A percentile compares a stretch with the other conserved stretches of the same genome.
Evolutionary conservation across 139 green algal species (phyloP).

Genomic region (Mesotaenium endlicherianum): DNA sequence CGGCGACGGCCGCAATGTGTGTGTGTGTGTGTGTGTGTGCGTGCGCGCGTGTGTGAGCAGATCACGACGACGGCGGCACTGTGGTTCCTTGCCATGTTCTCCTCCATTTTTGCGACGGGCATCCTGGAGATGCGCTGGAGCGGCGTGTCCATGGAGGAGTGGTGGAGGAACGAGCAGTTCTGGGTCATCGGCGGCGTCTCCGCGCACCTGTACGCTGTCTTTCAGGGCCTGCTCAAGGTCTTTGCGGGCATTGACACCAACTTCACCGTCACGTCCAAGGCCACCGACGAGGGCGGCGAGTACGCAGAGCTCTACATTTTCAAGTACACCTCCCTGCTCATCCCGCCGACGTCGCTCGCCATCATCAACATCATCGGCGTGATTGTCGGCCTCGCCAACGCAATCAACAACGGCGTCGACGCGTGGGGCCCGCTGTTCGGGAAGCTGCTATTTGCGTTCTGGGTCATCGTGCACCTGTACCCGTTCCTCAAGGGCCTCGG

Average conservation of each 20-base stretch:
- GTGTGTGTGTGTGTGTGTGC: too few species aligned
- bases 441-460: slow-evolving; percentile 47
- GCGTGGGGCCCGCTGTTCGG: slow-evolving; percentile 43
- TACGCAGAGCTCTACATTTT: slow-evolving; percentile 49
- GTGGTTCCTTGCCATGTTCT: slow-evolving; percentile 46
- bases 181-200: slow-evolving; percentile 50
- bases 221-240: slow-evolving; percentile 51
- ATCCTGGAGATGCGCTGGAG: slow-evolving; percentile 53
- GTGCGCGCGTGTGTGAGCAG: too few species aligned
- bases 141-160: slow-evolving; percentile 46
- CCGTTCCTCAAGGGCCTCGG: slow-evolving; percentile 50
- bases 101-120: slow-evolving; percentile 42
- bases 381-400: slow-evolving; percentile 30
- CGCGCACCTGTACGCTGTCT: slow-evolving; percentile 39
- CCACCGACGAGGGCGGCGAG: slow-evolving; percentile 31
- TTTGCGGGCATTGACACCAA: slow-evolving; percentile 49
- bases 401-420: slow-evolving; percentile 28
- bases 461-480: slow-evolving; percentile 50
- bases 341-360: slow-evolving; percentile 29
- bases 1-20: too few species aligned
- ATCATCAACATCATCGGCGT: slow-evolving; percentile 50
- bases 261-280: slow-evolving; percentile 49
- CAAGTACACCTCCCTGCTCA: slow-evolving; percentile 46
- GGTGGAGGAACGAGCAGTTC: slow-evolving; percentile 54
- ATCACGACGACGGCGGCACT: neutral